Conservation (phyloP, 139 green algal species). For the Tetraselmis striata region DNA sequence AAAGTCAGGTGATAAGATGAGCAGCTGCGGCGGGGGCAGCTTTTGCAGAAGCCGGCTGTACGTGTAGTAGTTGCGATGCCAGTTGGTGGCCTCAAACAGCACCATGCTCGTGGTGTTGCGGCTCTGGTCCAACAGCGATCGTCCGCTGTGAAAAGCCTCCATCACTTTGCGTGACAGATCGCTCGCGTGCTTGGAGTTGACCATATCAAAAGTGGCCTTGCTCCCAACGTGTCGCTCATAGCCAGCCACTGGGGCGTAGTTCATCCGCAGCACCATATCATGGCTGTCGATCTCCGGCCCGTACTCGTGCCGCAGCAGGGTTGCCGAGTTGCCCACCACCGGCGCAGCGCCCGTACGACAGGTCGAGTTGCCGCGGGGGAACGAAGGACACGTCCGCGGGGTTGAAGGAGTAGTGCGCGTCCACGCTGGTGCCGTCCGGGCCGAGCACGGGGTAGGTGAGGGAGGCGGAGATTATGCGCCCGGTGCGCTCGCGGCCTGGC, state of each 20-base stretch:
- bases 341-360: neutral
- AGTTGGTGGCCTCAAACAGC: neutral
- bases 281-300: conserved; percentile 8
- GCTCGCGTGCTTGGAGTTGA: neutral
- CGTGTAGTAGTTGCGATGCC: neutral
- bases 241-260: conserved; percentile 2
- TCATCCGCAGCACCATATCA: conserved; percentile 10
- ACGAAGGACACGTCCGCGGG: neutral
- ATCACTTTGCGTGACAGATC: neutral
- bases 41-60: neutral
- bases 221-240: conserved; percentile 11
- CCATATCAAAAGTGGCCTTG: neutral
- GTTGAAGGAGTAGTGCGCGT: neutral
- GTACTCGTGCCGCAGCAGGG: conserved; percentile 2
- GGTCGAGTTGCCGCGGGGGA: neutral
- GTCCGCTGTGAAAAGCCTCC: neutral
- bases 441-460: neutral
- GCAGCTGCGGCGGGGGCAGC: neutral
- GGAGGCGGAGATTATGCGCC: neutral
- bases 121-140: neutral
- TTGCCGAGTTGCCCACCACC: conserved; percentile 4
- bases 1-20: neutral
- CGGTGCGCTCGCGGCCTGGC: neutral
- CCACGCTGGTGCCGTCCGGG: neutral
- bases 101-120: neutral